Conservation (phyloP, 352 stramenopile genomes). For the Pythium dissotocum region DNA sequence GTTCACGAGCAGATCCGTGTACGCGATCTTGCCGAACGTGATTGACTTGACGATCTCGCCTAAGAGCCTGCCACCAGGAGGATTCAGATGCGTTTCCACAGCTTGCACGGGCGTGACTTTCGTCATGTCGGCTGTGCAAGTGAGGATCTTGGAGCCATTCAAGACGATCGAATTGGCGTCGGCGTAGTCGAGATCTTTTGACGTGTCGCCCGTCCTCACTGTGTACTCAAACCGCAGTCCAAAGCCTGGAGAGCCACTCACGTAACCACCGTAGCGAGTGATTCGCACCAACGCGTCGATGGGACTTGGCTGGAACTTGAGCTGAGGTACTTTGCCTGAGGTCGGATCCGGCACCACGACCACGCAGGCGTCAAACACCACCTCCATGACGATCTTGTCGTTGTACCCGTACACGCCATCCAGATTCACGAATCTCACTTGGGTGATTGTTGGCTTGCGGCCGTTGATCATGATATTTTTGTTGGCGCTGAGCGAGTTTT, state of each 20-base stretch:
- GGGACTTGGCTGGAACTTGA: constrained; percentile 58
- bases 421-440: constrained; percentile 50
- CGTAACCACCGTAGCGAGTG: constrained; percentile 58
- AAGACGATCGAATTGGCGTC: constrained; percentile 53
- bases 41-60: constrained; percentile 45
- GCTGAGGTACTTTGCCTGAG: constrained; percentile 35
- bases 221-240: constrained; percentile 75
- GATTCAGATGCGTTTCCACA: constrained; percentile 79
- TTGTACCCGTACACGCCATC: constrained; percentile 65
- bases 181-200: constrained; percentile 67
- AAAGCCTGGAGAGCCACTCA: constrained; percentile 48
- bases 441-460: constrained; percentile 57
- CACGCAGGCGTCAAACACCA: constrained; percentile 72
- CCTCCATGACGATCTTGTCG: constrained; percentile 58
- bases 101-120: constrained; percentile 42
- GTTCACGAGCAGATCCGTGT: constrained; percentile 75
- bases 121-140: constrained; percentile 42
- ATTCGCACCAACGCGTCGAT: constrained; percentile 40
- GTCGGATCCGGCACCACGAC: constrained; percentile 31
- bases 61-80: constrained; percentile 54
- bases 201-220: constrained; percentile 69
- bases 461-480: constrained; percentile 73
- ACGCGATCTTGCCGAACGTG: constrained; percentile 58
- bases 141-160: constrained; percentile 72
- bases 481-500: constrained; percentile 70